Evolutionary conservation across 345 rosid genomes (phyloP).

Genomic region (Eutrema japonicum): DNA sequence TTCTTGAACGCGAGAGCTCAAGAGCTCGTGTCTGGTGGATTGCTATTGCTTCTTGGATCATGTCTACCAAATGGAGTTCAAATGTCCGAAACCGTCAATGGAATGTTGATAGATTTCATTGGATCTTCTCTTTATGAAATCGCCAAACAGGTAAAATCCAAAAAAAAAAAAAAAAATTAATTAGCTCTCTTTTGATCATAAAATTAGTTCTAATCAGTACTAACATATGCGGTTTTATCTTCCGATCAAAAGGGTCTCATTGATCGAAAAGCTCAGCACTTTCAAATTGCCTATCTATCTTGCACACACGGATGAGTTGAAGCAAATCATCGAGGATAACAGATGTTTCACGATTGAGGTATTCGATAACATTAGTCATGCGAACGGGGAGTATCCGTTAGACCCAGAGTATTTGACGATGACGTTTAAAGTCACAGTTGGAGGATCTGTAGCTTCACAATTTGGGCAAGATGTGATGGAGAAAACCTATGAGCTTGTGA

Average conservation of each 20-base stretch:
- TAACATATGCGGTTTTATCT: background rate
- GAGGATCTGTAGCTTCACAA: background rate
- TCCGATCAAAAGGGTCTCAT: background rate
- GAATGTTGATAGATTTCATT: conserved; percentile 32
- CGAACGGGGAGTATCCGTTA: background rate
- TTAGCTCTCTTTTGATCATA: background rate
- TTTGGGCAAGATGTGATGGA: conserved; percentile 9
- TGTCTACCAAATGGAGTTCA: conserved; percentile 34
- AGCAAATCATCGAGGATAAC: background rate
- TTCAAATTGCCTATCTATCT: conserved; percentile 13
- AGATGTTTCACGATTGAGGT: background rate
- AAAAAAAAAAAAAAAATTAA: background rate
- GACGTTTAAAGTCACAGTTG: conserved; percentile 1
- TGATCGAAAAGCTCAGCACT: background rate
- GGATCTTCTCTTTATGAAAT: conserved; percentile 32
- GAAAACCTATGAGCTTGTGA: conserved; percentile 11
- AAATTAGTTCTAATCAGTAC: background rate
- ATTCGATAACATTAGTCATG: background rate
- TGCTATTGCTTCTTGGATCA: conserved; percentile 36
- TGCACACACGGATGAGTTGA: conserved; percentile 11
- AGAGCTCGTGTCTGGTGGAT: conserved; percentile 39
- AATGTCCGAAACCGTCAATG: conserved; percentile 28
- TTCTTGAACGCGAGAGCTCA: conserved; percentile 35
- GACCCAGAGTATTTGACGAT: background rate
- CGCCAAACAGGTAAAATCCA: conserved; percentile 26